Evolutionary conservation across 1,139 yeast species (phyloP).

Genomic region (Geotrichum fermentans): DNA sequence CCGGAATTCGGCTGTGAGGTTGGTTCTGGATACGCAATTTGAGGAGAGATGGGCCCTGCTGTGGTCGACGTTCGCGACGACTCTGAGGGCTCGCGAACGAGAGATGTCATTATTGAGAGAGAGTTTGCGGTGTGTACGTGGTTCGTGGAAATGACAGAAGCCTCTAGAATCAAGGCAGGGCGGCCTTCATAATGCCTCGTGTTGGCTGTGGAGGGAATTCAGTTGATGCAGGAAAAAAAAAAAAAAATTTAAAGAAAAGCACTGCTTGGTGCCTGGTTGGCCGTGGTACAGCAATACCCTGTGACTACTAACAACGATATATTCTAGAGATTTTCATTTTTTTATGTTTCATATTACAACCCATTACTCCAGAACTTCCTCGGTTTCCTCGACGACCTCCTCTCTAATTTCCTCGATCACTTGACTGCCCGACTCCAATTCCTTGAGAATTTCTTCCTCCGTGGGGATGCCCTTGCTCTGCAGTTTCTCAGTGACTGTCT

Average conservation of each 20-base stretch:
- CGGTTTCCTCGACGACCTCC: conserved; percentile 71
- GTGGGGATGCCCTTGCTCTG: conserved; percentile 43
- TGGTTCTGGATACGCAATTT: conserved; percentile 11
- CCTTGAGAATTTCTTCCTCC: conserved; percentile 29
- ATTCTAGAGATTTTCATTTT: not conserved
- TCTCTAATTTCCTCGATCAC: conserved; percentile 64
- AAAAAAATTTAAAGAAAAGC: not conserved
- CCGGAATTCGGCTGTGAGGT: conserved; percentile 10
- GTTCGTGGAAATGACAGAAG: too few species aligned
- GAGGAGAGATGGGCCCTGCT: not conserved
- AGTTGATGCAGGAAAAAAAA: not conserved
- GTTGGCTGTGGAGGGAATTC: not conserved
- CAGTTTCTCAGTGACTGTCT: conserved; percentile 48
- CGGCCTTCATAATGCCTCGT: not conserved
- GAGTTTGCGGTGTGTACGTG: too few species aligned
- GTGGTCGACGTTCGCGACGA: not conserved
- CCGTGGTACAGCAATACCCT: too few species aligned
- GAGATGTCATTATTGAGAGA: conserved; percentile 7
- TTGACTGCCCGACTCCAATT: conserved; percentile 41
- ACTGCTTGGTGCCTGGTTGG: not conserved
- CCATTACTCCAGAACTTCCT: conserved; percentile 61
- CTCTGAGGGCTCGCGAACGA: conserved; percentile 1
- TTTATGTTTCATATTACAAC: conserved; percentile 8
- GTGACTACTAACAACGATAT: too few species aligned
- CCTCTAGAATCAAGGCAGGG: not conserved